A percentile compares a stretch with the other conserved stretches of the same genome.
These are phyloP conservation scores for Trametes sanguinea DNA, from an alignment of 768 basidiomycete genomes.

Conservation along the genomic window DNA sequence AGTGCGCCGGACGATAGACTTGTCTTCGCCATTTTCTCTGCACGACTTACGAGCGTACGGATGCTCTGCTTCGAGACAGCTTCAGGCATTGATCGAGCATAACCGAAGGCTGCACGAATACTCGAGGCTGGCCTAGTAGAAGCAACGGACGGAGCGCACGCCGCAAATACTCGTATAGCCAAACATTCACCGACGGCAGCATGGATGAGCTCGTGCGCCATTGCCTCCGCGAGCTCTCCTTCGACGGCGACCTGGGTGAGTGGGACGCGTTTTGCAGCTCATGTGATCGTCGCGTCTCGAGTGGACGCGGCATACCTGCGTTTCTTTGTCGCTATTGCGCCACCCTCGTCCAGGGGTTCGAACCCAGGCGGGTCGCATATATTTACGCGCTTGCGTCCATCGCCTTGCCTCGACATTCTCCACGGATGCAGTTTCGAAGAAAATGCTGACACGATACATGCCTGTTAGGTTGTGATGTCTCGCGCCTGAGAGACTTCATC, in stretches of 20 bases:
- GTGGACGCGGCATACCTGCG: not conserved
- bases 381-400: slow-evolving; percentile 2
- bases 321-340: not conserved
- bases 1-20: not conserved
- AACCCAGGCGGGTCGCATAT: slow-evolving; percentile 25
- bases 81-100: too few relatives aligned
- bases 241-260: slow-evolving; percentile 89
- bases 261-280: slow-evolving; percentile 25
- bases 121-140: too few relatives aligned
- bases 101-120: too few relatives aligned
- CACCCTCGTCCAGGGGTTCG: slow-evolving; percentile 31
- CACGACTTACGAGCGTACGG: too few relatives aligned
- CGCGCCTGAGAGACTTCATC: slow-evolving; percentile 73
- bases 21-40: not conserved
- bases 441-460: slow-evolving; percentile 6
- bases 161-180: too few relatives aligned
- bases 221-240: slow-evolving; percentile 83
- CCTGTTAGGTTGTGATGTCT: slow-evolving; percentile 66
- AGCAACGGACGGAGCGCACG: too few relatives aligned
- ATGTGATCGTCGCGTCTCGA: slow-evolving; percentile 17
- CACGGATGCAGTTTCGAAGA: not conserved
- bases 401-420: not conserved
- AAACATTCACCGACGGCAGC: not conserved
- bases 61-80: too few relatives aligned
- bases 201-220: slow-evolving; percentile 90